Base-by-base conservation (phyloP, 495 filamentous ascomycete genomes). In the Penicillium soppii region DNA sequence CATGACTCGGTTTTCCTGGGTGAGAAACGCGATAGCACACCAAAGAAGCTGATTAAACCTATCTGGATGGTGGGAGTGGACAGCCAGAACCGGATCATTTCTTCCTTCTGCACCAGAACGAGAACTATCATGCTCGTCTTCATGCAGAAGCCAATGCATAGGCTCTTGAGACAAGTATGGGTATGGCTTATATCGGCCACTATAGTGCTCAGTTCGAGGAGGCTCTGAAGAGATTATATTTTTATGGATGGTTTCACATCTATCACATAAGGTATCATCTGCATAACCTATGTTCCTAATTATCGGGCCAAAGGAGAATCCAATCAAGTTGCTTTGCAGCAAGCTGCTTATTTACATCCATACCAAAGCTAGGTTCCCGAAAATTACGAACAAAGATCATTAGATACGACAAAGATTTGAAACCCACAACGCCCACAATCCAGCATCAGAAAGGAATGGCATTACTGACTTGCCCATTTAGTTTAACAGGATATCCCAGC, bases 401-500 rank as follows among this genome's bases (percentile, higher is more conserved):
- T n/a, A n/a, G n/a, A n/a, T n/a, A n/a, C n/a, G n/a, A n/a, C n/a
- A n/a, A n/a, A n/a, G n/a, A n/a, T n/a, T n/a, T n/a, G 17, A 27
- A 4, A 27, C 37, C 16, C n/a, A 7, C 27, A 41, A 13, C 9
- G 25, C 20, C 36, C 21, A 23, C 13, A 9, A 15, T 2, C 7
- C 19, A 15, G 4, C 9, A 41, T 79, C 64, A 80, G 29, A 81
- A 66, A 0, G 81, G 80, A 62, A 84, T 80, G 8, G 73, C 70
- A 61, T 83, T 71, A 49, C 67, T 77, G 42, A 83, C 71, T 48
- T 73, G 50, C 23, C 74, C 77, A 53, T 79, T 82, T 8, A 79
- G 49, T 50, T 83, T 81, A 0, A 79, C 80, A 3, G 81, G 81
- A 52, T 72, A 75, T 16, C 64, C 81, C 27, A 83, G 63, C 52